phyloP scores from a whole-genome alignment of 108 stramenopile species.

The Skeletonema potamos region DNA sequence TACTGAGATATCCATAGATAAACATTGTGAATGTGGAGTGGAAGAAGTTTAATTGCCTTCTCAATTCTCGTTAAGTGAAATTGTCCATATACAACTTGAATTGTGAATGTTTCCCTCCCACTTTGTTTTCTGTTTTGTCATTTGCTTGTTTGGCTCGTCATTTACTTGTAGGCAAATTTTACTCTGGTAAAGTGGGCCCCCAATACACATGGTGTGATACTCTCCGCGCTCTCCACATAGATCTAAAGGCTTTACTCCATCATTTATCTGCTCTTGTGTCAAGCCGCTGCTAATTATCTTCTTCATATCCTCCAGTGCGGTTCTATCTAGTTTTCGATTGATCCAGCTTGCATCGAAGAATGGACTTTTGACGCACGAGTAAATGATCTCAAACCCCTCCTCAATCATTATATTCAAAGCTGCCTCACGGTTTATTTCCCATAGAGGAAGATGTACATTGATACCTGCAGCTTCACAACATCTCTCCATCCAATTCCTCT shows the following conservation, averaged over 20 bases:
- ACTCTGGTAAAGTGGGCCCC: slow-evolving; percentile 42
- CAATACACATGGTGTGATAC: slow-evolving; percentile 54
- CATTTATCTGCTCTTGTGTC: slow-evolving; percentile 32
- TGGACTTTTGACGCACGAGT: slow-evolving; percentile 49
- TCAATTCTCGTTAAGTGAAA: slow-evolving; percentile 8
- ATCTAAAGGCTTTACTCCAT: slow-evolving; percentile 37
- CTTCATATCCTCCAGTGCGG: slow-evolving; percentile 35
- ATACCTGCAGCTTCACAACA: slow-evolving; percentile 42
- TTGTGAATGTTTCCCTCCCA: slow-evolving; percentile 34
- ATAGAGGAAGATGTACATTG: slow-evolving; percentile 27
- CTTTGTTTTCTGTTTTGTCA: neutral
- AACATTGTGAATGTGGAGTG: too few relatives aligned
- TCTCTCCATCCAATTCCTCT: slow-evolving; percentile 46
- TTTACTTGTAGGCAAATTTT: slow-evolving; percentile 1
- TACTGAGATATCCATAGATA: too few relatives aligned
- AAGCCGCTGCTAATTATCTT: slow-evolving; percentile 12
- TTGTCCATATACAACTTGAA: slow-evolving; percentile 16
- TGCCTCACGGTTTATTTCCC: slow-evolving; percentile 36
- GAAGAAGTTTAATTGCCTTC: neutral
- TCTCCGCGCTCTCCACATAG: slow-evolving; percentile 55
- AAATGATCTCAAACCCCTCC: slow-evolving; percentile 35
- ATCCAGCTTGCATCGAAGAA: slow-evolving; percentile 52
- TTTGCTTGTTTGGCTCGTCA: neutral
- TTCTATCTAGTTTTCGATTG: slow-evolving; percentile 30
- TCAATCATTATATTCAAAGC: slow-evolving; percentile 17